A percentile compares a stretch with the other conserved stretches of the same genome.
Evolutionary conservation across 441 rosid species (phyloP).

Genomic region (Corymbia calophylla): DNA sequence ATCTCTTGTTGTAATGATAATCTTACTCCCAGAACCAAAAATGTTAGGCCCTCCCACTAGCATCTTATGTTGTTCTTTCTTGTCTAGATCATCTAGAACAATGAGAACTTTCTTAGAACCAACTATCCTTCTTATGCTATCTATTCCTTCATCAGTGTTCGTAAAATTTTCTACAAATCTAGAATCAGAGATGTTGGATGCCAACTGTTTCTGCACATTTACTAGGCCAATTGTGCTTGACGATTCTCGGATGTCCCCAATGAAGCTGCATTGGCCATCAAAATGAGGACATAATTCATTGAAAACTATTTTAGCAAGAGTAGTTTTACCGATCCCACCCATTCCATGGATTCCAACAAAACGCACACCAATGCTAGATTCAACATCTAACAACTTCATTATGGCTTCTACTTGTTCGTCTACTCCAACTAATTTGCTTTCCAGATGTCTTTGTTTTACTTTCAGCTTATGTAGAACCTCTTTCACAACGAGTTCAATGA

Average conservation of each 20-base stretch:
- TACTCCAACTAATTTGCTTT: background rate
- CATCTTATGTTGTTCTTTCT: background rate
- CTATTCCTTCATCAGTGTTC: background rate
- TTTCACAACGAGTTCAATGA: background rate
- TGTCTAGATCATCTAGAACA: background rate
- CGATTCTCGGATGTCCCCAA: background rate
- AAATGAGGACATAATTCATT: background rate
- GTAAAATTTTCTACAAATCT: background rate
- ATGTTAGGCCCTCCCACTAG: accelerated
- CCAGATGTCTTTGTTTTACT: background rate
- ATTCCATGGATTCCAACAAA: background rate
- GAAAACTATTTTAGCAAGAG: accelerated
- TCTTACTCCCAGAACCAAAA: accelerated
- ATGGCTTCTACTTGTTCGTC: background rate
- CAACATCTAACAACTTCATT: background rate
- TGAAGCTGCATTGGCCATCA: background rate
- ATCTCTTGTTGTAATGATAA: background rate
- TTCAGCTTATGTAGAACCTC: background rate
- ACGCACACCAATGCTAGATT: background rate
- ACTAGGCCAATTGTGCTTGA: background rate
- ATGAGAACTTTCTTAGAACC: background rate
- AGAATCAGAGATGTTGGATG: background rate
- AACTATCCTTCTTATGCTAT: background rate
- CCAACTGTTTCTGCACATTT: accelerated
- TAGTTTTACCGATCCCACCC: background rate